Percentiles rank a stretch among this genome's conserved stretches.
Evolutionary conservation across 1,139 yeast species (phyloP).

Genomic region (Kluyveromyces sp.): DNA sequence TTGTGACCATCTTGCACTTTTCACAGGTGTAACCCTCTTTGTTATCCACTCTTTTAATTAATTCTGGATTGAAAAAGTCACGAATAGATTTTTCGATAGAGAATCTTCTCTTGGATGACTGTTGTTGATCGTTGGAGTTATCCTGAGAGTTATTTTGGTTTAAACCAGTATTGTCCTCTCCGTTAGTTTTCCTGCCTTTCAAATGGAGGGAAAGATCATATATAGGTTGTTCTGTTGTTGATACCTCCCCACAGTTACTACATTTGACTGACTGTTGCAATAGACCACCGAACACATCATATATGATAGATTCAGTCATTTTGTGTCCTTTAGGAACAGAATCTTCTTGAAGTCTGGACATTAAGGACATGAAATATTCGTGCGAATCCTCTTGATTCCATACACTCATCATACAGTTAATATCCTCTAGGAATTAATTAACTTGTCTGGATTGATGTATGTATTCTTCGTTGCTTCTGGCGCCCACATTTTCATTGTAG

Average conservation of each 20-base stretch:
- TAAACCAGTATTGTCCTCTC: neutral
- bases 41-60: slow-evolving; percentile 57
- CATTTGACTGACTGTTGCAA: slow-evolving; percentile 81
- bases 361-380: slow-evolving; percentile 87
- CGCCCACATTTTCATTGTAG: slow-evolving; percentile 62
- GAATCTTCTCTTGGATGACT: slow-evolving; percentile 33
- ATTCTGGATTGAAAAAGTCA: slow-evolving; percentile 77
- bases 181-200: slow-evolving; percentile 34
- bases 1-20: slow-evolving; percentile 67
- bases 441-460: slow-evolving; percentile 63
- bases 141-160: neutral
- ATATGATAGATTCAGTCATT: slow-evolving; percentile 70
- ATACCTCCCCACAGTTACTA: slow-evolving; percentile 65
- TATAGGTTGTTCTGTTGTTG: slow-evolving; percentile 89
- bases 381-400: slow-evolving; percentile 99
- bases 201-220: slow-evolving; percentile 81
- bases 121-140: neutral
- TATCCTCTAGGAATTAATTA: slow-evolving; percentile 71
- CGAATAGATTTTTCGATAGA: slow-evolving; percentile 65
- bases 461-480: slow-evolving; percentile 32
- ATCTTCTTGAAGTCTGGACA: slow-evolving; percentile 86
- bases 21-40: slow-evolving; percentile 78
- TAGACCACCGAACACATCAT: slow-evolving; percentile 91
- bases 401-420: slow-evolving; percentile 92
- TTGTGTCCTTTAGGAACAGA: slow-evolving; percentile 83